phyloP scores from a whole-genome alignment of 2,329 filamentous ascomycete species.

The Pestalotiopsis fici region DNA sequence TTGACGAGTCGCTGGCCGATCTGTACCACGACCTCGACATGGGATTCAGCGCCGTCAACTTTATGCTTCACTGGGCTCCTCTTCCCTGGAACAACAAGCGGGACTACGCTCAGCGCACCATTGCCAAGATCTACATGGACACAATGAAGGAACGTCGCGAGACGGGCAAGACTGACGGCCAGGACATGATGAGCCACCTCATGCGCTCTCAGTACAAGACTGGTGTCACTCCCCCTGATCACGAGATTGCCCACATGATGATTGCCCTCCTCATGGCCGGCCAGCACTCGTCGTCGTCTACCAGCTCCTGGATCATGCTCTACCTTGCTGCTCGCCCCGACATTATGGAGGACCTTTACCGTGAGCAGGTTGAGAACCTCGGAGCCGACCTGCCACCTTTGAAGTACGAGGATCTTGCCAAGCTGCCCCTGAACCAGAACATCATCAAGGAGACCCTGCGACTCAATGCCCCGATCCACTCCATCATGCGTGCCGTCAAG shows the following conservation, averaged over 20 bases:
- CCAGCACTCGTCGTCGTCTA: conserved; percentile 86
- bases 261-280: conserved; percentile 91
- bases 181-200: conserved; percentile 88
- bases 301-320: conserved; percentile 82
- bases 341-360: conserved; percentile 77
- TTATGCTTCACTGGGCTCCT: conserved; percentile 85
- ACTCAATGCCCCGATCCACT: conserved; percentile 90
- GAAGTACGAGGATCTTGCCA: conserved; percentile 74
- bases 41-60: conserved; percentile 88
- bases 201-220: conserved; percentile 88
- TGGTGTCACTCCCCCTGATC: conserved; percentile 74
- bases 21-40: conserved; percentile 89
- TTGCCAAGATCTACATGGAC: conserved; percentile 80
- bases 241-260: conserved; percentile 90
- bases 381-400: conserved; percentile 75
- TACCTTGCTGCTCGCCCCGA: conserved; percentile 77
- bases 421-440: conserved; percentile 79
- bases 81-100: conserved; percentile 86
- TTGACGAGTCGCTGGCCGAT: conserved; percentile 77
- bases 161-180: conserved; percentile 48
- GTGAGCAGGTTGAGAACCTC: conserved; percentile 76
- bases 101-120: conserved; percentile 76
- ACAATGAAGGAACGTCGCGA: conserved; percentile 74
- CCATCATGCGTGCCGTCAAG: conserved; percentile 91
- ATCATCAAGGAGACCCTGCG: conserved; percentile 92